Base-by-base conservation (phyloP, 1,284 basidiomycete genomes). In the Cryptococcus deneoformans region DNA sequence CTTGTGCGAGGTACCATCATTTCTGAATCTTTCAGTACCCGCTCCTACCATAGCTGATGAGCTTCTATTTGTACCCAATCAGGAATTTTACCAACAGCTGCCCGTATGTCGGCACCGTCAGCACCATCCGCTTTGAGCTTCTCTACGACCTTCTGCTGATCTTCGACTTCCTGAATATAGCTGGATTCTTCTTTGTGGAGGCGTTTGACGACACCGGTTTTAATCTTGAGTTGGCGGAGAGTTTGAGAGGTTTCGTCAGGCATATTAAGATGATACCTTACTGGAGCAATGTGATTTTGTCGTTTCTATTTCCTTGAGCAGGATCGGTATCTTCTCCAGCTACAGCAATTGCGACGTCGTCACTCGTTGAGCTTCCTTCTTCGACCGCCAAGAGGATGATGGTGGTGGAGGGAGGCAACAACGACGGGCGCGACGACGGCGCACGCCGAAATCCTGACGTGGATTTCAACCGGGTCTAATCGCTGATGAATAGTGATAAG, bases 21-120 rank as follows among this genome's bases (percentile, higher is more conserved):
- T 65, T 85, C 80, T 38, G 87, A 86, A 79, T 93, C 90, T 61
- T 87, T 86, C 58, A 87, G 72, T 75, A 92, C 82, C 70, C 83
- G 84, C 65, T 79, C 84, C 90, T 92, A 71, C 2, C 34, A 20
- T 50, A 20, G 20, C 12, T 39, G 24, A 29, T 29, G 29, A 29
- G 29, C 29, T 29, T 29, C 29, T 5, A 29, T 29, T 29, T 29
- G 29, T 29, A 29, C 29, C 12, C 8, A 49, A 1, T 45, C 14
- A 57, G 43, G 16, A 14, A 42, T 12, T 47, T 20, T 4, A 29
- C 88, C 70, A 73, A 91, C 91, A 64, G 84, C 85, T 76, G 88
- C 90, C 73, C 86, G 86, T 71, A 91, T 81, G 64, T 90, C 86
- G 83, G 88, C 91, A 44, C 86, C 87, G 64, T 92, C 89, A 24